Conservation (phyloP, 257 asterid species). For the Jacaranda mimosifolia region DNA sequence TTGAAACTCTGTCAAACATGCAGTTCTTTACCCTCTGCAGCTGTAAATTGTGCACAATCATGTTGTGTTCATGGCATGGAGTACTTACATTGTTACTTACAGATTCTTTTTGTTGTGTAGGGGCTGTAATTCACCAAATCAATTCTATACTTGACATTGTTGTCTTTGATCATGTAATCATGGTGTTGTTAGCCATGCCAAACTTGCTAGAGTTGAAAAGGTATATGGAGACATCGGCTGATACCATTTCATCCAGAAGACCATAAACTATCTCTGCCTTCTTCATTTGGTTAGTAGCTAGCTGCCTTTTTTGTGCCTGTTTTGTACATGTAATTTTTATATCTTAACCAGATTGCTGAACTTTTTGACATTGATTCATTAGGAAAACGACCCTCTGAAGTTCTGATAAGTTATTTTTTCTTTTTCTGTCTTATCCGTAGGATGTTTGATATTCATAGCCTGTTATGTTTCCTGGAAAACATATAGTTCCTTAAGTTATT, state of each 20-base stretch:
- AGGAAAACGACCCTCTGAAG: background rate
- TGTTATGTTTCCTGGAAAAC: background rate
- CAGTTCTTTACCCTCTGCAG: background rate
- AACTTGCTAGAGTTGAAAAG: conserved; percentile 1
- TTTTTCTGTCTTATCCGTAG: too few species aligned
- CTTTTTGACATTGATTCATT: background rate
- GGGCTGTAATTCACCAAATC: conserved; percentile 23
- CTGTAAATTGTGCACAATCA: background rate
- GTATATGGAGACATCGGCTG: background rate
- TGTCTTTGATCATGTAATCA: too few species aligned
- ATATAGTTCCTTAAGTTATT: background rate
- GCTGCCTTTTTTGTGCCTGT: conserved; percentile 8
- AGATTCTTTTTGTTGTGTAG: conserved; percentile 3
- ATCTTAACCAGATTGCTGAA: background rate
- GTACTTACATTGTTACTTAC: conserved; percentile 6
- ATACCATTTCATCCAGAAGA: conserved; percentile 14
- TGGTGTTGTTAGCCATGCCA: background rate
- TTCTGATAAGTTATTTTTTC: background rate
- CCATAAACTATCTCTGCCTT: background rate
- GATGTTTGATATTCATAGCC: background rate
- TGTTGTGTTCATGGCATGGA: background rate
- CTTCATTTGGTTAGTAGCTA: conserved; percentile 40
- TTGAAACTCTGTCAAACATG: background rate
- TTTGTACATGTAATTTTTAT: conserved; percentile 24
- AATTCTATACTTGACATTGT: background rate